Percentiles rank a stretch among this genome's conserved stretches.
Evolutionary conservation across 208 protist species (phyloP).

Genomic region (Spongospora subterranea): DNA sequence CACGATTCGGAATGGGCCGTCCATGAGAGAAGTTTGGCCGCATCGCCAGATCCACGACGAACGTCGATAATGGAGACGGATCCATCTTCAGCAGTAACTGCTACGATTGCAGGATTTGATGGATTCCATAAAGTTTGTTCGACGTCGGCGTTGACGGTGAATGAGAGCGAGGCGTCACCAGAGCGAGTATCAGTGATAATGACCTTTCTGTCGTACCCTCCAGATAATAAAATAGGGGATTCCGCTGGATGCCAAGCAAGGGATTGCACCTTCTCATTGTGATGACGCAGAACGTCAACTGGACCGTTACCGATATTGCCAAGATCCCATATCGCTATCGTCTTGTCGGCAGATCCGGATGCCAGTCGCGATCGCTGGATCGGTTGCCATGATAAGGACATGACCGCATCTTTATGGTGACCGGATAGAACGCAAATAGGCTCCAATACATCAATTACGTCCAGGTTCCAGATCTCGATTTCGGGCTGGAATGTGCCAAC

Average conservation of each 20-base stretch:
- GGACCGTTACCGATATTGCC: constrained; percentile 33
- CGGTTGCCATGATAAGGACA: constrained; percentile 90
- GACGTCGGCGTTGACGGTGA: constrained; percentile 29
- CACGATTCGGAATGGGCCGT: constrained; percentile 79
- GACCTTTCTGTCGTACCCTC: constrained; percentile 80
- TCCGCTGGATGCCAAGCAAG: constrained; percentile 85
- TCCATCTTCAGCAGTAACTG: constrained; percentile 80
- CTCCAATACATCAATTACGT: constrained; percentile 91
- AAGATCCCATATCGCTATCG: constrained; percentile 95
- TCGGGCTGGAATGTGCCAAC: constrained; percentile 94
- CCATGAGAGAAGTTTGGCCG: constrained; percentile 73
- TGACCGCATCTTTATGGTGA: constrained; percentile 90
- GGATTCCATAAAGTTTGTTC: constrained; percentile 68
- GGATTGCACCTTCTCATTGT: constrained; percentile 88
- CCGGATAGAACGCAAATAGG: constrained; percentile 84
- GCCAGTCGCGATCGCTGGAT: constrained; percentile 86
- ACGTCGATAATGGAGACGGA: constrained; percentile 80
- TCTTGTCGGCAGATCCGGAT: constrained; percentile 89
- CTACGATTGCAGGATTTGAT: constrained; percentile 64
- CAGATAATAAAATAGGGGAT: constrained; percentile 82
- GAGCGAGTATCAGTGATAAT: constrained; percentile 83
- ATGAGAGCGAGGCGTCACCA: constrained; percentile 76
- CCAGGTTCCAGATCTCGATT: constrained; percentile 96
- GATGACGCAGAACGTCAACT: constrained; percentile 84
- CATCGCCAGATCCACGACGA: constrained; percentile 72